Percentiles rank a stretch among this genome's conserved stretches.
Evolutionary conservation across 139 green algal species (phyloP).

Genomic region (Zygnema cylindricum): DNA sequence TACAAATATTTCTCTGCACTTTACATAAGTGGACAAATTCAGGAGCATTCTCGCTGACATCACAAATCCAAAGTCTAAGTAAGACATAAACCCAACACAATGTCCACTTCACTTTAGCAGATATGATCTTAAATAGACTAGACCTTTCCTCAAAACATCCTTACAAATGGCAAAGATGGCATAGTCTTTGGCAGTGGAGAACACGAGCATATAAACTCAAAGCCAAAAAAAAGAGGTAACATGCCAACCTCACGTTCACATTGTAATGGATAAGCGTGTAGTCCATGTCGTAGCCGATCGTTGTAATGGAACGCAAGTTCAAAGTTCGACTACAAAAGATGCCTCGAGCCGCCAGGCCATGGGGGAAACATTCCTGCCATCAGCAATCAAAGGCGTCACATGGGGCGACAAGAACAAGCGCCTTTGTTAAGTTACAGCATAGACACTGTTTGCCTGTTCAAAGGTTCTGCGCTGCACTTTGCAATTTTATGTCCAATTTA

Average conservation of each 20-base stretch:
- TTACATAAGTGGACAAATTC: too few relatives aligned
- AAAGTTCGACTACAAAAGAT: slow-evolving; percentile 94
- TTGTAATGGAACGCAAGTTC: slow-evolving; percentile 89
- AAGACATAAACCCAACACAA: too few relatives aligned
- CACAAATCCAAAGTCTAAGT: too few relatives aligned
- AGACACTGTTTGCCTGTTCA: slow-evolving; percentile 18
- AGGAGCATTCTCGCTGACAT: too few relatives aligned
- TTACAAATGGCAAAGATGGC: too few relatives aligned
- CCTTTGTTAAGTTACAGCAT: slow-evolving; percentile 63
- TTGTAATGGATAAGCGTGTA: slow-evolving; percentile 96
- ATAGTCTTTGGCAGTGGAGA: too few relatives aligned
- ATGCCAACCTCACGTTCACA: slow-evolving; percentile 72
- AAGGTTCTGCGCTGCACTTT: too few relatives aligned
- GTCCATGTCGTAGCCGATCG: slow-evolving; percentile 86
- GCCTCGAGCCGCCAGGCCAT: slow-evolving; percentile 65
- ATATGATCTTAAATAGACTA: too few relatives aligned
- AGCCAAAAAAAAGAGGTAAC: slow-evolving; percentile 8
- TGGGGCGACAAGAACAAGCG: slow-evolving; percentile 93
- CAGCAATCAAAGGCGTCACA: slow-evolving; percentile 84
- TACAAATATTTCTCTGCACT: too few relatives aligned
- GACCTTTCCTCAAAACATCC: too few relatives aligned
- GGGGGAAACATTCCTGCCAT: slow-evolving; percentile 48
- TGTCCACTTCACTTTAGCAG: too few relatives aligned
- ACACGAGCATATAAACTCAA: neutral
- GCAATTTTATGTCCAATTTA: too few relatives aligned